Percentiles rank a stretch among this genome's conserved stretches.
Evolutionary conservation across 495 filamentous ascomycete species (phyloP).

Genomic region (Penicillium alfredii): DNA sequence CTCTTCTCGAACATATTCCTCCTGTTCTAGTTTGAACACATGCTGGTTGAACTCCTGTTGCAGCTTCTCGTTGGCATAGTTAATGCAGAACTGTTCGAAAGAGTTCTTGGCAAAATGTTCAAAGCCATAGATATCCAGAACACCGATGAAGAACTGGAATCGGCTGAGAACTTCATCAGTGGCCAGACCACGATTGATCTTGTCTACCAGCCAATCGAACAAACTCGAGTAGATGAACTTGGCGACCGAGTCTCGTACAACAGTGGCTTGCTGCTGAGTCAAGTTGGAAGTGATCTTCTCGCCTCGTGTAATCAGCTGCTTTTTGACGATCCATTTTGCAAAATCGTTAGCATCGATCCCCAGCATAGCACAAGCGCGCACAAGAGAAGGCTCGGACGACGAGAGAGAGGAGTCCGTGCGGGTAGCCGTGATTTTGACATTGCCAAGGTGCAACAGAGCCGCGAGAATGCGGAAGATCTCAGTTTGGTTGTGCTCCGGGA

Average conservation of each 20-base stretch:
- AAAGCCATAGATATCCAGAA: conserved; percentile 99
- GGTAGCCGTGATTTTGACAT: conserved; percentile 88
- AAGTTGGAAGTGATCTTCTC: conserved; percentile 98
- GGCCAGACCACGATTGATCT: conserved; percentile 84
- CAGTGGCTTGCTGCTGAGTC: conserved; percentile 86
- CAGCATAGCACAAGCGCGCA: conserved; percentile 76
- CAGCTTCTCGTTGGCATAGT: conserved; percentile 98
- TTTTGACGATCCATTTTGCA: conserved; percentile 98
- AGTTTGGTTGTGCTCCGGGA: conserved; percentile 62
- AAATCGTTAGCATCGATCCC: conserved; percentile 85
- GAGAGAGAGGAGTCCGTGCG: conserved; percentile 79
- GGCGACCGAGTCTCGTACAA: conserved; percentile 95
- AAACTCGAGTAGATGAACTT: conserved; percentile 98
- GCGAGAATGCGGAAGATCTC: conserved; percentile 90
- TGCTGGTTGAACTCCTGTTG: conserved; percentile 99
- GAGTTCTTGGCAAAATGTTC: conserved; percentile 99
- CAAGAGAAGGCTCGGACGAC: conserved; percentile 73
- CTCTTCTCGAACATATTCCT: conserved; percentile 93
- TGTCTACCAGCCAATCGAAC: conserved; percentile 98
- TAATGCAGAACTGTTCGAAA: conserved; percentile 99
- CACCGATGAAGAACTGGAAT: conserved; percentile 92
- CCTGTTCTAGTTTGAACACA: conserved; percentile 99
- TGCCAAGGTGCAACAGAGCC: conserved; percentile 89
- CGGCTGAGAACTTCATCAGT: conserved; percentile 78
- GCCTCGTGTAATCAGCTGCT: conserved; percentile 91